phyloP scores from a whole-genome alignment of 2,329 filamentous ascomycete species.

The Neopestalotiopsis rosae region DNA sequence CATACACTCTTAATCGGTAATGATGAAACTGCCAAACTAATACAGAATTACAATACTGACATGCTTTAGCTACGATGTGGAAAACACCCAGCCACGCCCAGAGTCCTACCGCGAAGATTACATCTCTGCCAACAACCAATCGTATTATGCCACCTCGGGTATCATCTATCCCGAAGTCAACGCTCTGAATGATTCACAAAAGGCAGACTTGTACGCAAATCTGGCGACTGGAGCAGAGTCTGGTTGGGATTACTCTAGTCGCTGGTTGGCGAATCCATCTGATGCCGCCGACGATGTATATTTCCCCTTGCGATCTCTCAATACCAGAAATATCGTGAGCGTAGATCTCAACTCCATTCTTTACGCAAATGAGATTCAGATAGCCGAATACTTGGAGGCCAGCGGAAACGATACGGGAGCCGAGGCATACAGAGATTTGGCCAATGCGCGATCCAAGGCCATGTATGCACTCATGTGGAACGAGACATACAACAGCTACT shows the following conservation, averaged over 20 bases:
- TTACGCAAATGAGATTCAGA: conserved; percentile 67
- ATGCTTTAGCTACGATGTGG: conserved; percentile 56
- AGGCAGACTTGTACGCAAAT: conserved; percentile 61
- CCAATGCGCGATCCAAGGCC: conserved; percentile 60
- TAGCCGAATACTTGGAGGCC: conserved; percentile 58
- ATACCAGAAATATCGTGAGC: conserved; percentile 62
- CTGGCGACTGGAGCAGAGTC: conserved; percentile 70
- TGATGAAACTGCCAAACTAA: background rate
- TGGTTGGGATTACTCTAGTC: conserved; percentile 67
- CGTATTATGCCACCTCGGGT: conserved; percentile 64
- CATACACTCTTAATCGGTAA: conserved; percentile 62
- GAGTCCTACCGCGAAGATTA: conserved; percentile 73
- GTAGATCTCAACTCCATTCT: conserved; percentile 73
- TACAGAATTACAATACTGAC: background rate
- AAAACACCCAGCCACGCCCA: conserved; percentile 69
- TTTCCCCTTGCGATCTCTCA: conserved; percentile 70
- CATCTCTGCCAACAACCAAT: conserved; percentile 66
- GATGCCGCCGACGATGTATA: conserved; percentile 65
- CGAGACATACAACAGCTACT: conserved; percentile 65
- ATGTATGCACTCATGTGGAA: conserved; percentile 72
- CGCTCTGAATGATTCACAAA: conserved; percentile 57
- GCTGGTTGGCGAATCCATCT: conserved; percentile 62
- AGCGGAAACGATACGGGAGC: conserved; percentile 57
- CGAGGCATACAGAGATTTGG: conserved; percentile 53
- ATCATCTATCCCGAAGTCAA: conserved; percentile 60